Percentiles rank a stretch among this genome's conserved stretches.
Evolutionary conservation across 306 rosid species (phyloP).

Genomic region (Vigna nakashimae): DNA sequence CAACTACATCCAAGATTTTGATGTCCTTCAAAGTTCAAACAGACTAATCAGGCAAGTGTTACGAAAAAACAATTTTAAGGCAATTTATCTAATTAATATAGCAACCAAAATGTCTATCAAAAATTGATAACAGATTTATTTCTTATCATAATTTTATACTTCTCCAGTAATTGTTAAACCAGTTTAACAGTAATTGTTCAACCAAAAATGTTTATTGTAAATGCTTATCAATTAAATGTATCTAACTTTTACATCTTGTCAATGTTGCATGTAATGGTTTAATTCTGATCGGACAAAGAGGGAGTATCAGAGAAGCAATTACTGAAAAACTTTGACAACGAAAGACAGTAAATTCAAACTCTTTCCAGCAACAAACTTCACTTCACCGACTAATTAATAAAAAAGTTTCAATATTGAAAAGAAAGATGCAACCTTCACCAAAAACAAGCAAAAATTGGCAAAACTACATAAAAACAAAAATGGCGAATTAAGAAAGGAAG

Average conservation of each 20-base stretch:
- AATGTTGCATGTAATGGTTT: conserved; percentile 8
- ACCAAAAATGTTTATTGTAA: conserved; percentile 5
- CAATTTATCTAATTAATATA: not conserved
- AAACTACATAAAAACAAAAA: conserved; percentile 2
- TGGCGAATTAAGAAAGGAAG: conserved; percentile 13
- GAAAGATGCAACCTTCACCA: conserved; percentile 26
- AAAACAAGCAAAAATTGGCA: conserved; percentile 2
- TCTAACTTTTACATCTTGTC: conserved; percentile 6
- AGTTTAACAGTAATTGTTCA: not conserved
- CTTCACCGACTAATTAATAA: conserved; percentile 5
- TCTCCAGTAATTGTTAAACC: not conserved
- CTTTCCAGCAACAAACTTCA: conserved; percentile 40
- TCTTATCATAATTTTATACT: conserved; percentile 17
- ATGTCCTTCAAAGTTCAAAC: conserved; percentile 30
- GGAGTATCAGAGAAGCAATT: conserved; percentile 31
- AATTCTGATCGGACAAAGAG: conserved; percentile 21
- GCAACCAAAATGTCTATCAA: conserved; percentile 15
- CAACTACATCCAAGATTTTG: not conserved
- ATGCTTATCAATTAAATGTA: conserved; percentile 18
- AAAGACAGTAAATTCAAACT: conserved; percentile 31
- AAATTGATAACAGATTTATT: not conserved
- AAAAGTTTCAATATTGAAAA: conserved; percentile 1
- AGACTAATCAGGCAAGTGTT: conserved; percentile 25
- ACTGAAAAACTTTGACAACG: conserved; percentile 8
- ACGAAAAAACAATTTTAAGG: not conserved